These are phyloP conservation scores for Saccharata proteae DNA, from an alignment of 2,329 filamentous ascomycete species.

Conservation along the genomic window DNA sequence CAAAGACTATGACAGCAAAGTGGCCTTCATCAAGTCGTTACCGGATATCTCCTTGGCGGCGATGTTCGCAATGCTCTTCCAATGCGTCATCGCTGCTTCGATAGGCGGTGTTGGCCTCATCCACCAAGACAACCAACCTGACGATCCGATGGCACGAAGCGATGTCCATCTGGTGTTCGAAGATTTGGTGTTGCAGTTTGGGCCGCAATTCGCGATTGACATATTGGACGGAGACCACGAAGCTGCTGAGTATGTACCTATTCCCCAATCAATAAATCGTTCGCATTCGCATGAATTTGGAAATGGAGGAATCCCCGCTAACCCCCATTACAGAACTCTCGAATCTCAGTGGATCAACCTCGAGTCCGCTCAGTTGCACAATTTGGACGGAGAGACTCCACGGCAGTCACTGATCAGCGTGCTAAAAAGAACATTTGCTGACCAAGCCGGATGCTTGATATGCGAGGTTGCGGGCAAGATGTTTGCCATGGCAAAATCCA, in stretches of 20 bases:
- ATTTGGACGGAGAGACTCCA: slow-evolving; percentile 4
- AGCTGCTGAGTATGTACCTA: slow-evolving; percentile 2
- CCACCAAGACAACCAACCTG: background rate
- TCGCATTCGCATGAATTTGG: background rate
- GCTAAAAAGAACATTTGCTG: slow-evolving; percentile 3
- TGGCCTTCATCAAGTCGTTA: slow-evolving; percentile 2
- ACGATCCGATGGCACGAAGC: slow-evolving; percentile 1
- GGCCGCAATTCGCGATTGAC: slow-evolving; percentile 5
- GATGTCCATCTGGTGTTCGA: slow-evolving; percentile 7
- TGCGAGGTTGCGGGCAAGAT: slow-evolving; percentile 1
- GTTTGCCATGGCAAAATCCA: background rate
- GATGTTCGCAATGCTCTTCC: slow-evolving; percentile 1
- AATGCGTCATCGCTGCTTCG: slow-evolving; percentile 2
- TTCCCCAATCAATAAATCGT: no score
- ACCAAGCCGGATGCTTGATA: background rate
- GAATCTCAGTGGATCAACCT: background rate
- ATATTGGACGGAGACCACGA: slow-evolving; percentile 4
- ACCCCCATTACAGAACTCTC: background rate
- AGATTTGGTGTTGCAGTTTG: slow-evolving; percentile 1
- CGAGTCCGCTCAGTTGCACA: slow-evolving; percentile 1
- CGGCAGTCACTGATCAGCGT: slow-evolving; percentile 5
- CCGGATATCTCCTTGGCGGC: slow-evolving; percentile 1
- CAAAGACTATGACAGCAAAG: slow-evolving; percentile 2
- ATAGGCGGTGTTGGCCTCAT: slow-evolving; percentile 4
- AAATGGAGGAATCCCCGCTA: background rate